Base-by-base conservation (phyloP, 2,329 filamentous ascomycete genomes). In the Pseudogymnoascus sp. region DNA sequence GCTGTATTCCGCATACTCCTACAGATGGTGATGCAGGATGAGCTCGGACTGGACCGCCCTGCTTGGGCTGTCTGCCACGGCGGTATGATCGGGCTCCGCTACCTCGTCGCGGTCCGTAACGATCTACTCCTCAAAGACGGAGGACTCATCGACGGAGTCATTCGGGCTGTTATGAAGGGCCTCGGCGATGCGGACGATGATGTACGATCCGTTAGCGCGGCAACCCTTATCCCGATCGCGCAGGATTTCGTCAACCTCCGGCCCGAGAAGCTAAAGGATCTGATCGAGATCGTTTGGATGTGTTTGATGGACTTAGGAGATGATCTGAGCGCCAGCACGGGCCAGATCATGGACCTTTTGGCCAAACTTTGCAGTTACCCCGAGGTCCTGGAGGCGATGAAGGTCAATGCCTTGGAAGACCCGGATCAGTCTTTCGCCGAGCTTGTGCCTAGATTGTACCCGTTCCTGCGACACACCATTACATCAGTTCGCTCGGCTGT, bases 21-120 rank as follows among this genome's bases (percentile, higher is more conserved):
- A 70, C 85, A 89, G 38, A 89, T 99, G 78, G 92, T 97, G 38
- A 95, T 96, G 86, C 92, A 97, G 73, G 86, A 88, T 44, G 90
- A 96, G 68, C 78, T 95, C 21, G 84, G 86, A 38, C 78, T 93
- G 23, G 86, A 88, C 23, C 84, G 83, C 33, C 87, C 89, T 13
- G 83, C 92, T 31, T 99, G 95, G 95, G 91, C 96, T 65, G 90
- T 97, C 38, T 96, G 93, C 71, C 96, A 99, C 74, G 95, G 95
- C 68, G 95, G 95, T 66, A 99, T 99, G 95, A 93, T 97, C 56
- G 95, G 95, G 7, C 78, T 99, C 71, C 85, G 93, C 70, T 99
- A 99, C 72, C 85, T 99, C 56, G 95, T 99, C 31, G 95, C 95
- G 7, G 91, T 99, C 37, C 86, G 95, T 60, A 97, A 95, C 70